These are phyloP conservation scores for Fraxinus ornus DNA, from an alignment of 305 asterid genomes.

Conservation along the genomic window DNA sequence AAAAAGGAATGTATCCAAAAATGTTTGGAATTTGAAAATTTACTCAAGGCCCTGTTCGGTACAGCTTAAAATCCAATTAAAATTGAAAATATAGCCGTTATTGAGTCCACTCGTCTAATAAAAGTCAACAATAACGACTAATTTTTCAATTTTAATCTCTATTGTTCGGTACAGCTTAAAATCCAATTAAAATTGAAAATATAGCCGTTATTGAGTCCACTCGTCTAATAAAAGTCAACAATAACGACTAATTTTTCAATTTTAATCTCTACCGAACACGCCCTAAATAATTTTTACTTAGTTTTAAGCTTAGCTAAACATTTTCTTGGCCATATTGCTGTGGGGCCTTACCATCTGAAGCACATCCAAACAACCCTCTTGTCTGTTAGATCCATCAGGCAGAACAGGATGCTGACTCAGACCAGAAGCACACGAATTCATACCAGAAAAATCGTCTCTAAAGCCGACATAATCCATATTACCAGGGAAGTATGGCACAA, in stretches of 20 bases:
- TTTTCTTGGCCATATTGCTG: neutral
- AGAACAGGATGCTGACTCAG: slow-evolving; percentile 25
- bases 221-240: too few species aligned
- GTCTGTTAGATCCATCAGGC: slow-evolving; percentile 24
- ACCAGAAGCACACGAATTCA: slow-evolving; percentile 20
- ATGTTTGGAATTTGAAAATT: neutral
- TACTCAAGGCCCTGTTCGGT: neutral
- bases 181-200: too few species aligned
- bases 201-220: too few species aligned
- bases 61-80: too few species aligned
- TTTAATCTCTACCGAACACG: too few species aligned
- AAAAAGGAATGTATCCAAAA: neutral
- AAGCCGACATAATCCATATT: slow-evolving; percentile 18
- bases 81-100: too few species aligned
- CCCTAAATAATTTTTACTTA: neutral
- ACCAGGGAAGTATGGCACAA: slow-evolving; percentile 24
- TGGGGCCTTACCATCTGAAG: slow-evolving; percentile 37
- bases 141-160: too few species aligned
- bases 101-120: too few species aligned
- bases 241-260: too few species aligned
- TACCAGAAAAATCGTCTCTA: slow-evolving; percentile 23
- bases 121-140: too few species aligned
- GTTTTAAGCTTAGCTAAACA: neutral
- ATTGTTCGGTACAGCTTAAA: too few species aligned
- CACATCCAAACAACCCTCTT: slow-evolving; percentile 18